Evolutionary conservation across 1,284 basidiomycete species (phyloP).

Genomic region (Boletus mariae): DNA sequence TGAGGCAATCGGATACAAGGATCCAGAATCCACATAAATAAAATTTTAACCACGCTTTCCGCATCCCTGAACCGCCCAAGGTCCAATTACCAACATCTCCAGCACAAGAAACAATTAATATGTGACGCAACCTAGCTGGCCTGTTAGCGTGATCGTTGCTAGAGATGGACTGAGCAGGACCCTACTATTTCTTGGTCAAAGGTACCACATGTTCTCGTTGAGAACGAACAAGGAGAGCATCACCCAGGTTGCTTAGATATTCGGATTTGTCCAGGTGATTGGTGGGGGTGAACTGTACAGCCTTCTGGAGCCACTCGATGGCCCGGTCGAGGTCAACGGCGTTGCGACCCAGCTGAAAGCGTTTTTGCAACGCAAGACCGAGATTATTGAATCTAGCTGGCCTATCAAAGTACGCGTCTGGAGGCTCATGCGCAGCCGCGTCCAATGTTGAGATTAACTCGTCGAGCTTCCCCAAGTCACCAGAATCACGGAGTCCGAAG

Average conservation of each 20-base stretch:
- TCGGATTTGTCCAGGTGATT: neutral
- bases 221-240: neutral
- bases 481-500: neutral
- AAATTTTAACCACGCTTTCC: neutral
- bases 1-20: too few species aligned
- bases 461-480: neutral
- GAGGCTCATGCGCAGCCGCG: neutral
- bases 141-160: neutral
- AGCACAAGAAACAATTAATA: neutral
- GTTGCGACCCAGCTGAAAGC: neutral
- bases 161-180: neutral
- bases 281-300: neutral
- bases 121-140: neutral
- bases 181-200: neutral
- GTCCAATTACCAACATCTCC: neutral
- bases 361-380: neutral
- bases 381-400: neutral
- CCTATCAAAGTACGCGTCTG: neutral
- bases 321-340: neutral
- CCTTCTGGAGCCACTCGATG: neutral
- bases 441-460: neutral
- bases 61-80: neutral
- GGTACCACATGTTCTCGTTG: neutral
- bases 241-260: neutral
- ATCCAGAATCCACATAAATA: neutral